phyloP scores from a whole-genome alignment of 345 rosid species.

The Durio zibethinus region DNA sequence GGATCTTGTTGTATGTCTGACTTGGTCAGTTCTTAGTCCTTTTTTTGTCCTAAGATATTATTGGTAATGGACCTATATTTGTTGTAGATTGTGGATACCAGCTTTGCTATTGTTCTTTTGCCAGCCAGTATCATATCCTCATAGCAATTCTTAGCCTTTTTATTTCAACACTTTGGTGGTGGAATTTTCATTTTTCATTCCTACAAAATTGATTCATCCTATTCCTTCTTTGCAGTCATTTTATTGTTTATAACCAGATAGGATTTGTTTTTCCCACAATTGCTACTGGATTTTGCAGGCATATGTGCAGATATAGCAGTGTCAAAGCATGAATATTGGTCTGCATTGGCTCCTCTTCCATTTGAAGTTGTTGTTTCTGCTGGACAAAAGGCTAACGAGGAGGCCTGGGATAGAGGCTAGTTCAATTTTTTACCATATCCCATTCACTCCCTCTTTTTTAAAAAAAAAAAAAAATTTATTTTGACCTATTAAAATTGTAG shows the following conservation, averaged over 20 bases:
- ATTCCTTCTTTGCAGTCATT: not conserved
- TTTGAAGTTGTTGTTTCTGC: conserved; percentile 93
- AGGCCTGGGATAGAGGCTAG: conserved; percentile 61
- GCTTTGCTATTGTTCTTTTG: not conserved
- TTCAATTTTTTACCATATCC: conserved; percentile 17
- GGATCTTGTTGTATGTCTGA: not conserved
- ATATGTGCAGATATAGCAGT: conserved; percentile 83
- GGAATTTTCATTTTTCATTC: not conserved
- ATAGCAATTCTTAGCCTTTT: not conserved
- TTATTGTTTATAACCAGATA: not conserved
- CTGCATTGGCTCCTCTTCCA: conserved; percentile 95
- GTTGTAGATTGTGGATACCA: not conserved
- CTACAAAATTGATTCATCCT: not conserved
- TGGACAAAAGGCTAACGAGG: conserved; percentile 94
- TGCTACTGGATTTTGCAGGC: conserved; percentile 35
- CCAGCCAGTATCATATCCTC: not conserved
- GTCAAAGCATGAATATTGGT: conserved; percentile 85
- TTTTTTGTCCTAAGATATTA: not conserved
- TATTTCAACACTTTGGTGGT: not conserved
- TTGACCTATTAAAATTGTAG: conserved; percentile 9
- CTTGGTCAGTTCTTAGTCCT: not conserved
- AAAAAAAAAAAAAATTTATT: not conserved
- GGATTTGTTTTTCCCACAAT: conserved; percentile 22
- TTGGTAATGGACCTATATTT: not conserved
- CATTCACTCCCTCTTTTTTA: not conserved